These are phyloP conservation scores for Aspergillus fumigatiaffinis DNA, from an alignment of 2,329 filamentous ascomycete species.

Conservation along the genomic window DNA sequence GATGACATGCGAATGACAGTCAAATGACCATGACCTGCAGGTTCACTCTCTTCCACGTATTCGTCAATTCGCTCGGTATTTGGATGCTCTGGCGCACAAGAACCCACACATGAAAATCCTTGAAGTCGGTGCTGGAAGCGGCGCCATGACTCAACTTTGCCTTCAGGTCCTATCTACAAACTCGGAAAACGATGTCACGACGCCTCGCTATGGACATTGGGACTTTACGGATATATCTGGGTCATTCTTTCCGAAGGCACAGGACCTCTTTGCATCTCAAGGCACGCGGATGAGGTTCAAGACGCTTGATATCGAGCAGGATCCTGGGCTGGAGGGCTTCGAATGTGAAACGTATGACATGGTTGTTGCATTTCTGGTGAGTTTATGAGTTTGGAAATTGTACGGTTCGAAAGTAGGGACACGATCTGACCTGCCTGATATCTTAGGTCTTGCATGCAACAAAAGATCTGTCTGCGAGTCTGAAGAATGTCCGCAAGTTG, in stretches of 20 bases:
- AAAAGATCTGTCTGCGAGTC: not conserved
- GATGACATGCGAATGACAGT: not conserved
- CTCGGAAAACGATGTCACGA: not conserved
- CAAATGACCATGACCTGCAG: not conserved
- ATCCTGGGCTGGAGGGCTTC: constrained; percentile 15
- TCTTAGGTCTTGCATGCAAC: constrained; percentile 10
- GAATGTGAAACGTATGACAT: constrained; percentile 16
- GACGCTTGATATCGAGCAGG: constrained; percentile 12
- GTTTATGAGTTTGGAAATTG: not conserved
- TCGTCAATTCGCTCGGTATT: not conserved
- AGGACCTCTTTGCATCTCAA: constrained; percentile 6
- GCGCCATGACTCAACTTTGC: constrained; percentile 1
- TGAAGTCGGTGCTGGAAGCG: constrained; percentile 1
- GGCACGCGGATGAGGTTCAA: constrained; percentile 10
- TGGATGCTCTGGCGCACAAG: constrained; percentile 1
- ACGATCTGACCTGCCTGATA: not conserved
- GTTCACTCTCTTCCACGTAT: not conserved
- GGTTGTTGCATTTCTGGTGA: constrained; percentile 14
- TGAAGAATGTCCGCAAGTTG: constrained; percentile 9
- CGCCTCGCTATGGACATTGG: constrained; percentile 3
- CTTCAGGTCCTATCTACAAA: not conserved
- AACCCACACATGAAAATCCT: constrained; percentile 6
- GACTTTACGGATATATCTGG: constrained; percentile 15
- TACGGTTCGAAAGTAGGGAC: not conserved
- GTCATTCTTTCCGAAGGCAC: constrained; percentile 10